Conservation (phyloP, 352 stramenopile genomes). For the Phytophthora agathidicida region DNA sequence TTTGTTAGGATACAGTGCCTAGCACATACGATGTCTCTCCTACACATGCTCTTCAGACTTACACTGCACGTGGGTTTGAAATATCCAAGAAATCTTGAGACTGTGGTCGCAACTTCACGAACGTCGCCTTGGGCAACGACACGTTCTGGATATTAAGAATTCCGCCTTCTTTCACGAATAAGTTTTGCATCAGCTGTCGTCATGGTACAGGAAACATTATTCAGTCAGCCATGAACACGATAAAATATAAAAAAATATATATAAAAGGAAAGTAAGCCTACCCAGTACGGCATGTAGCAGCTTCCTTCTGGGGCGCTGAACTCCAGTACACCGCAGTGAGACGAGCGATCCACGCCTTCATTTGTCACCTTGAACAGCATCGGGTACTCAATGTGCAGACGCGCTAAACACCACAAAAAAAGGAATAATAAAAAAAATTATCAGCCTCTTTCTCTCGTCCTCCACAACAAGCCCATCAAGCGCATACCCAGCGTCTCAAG, state of each 20-base stretch:
- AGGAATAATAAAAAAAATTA: conserved; percentile 2
- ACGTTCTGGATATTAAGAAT: conserved; percentile 97
- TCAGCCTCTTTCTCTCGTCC: background rate
- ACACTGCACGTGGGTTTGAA: conserved; percentile 97
- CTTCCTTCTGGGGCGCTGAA: conserved; percentile 98
- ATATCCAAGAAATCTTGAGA: conserved; percentile 99
- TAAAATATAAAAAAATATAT: background rate
- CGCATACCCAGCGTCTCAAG: conserved; percentile 94
- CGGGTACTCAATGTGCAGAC: conserved; percentile 97
- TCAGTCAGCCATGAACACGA: background rate
- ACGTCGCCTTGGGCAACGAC: conserved; percentile 96
- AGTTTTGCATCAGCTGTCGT: conserved; percentile 98
- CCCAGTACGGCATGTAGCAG: conserved; percentile 99
- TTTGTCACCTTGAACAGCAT: conserved; percentile 99
- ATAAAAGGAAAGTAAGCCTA: conserved; percentile 24
- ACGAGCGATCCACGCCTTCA: conserved; percentile 86
- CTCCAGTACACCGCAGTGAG: conserved; percentile 98
- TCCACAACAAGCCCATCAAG: background rate
- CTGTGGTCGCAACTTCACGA: conserved; percentile 99
- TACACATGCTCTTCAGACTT: conserved; percentile 64
- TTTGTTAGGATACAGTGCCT: background rate
- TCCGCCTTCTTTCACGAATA: conserved; percentile 94
- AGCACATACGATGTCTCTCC: too few relatives aligned
- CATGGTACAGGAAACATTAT: background rate
- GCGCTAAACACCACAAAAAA: conserved; percentile 45